Base-by-base conservation (phyloP, 192 early-diverging fungal species). In the Coemansia sp. region DNA sequence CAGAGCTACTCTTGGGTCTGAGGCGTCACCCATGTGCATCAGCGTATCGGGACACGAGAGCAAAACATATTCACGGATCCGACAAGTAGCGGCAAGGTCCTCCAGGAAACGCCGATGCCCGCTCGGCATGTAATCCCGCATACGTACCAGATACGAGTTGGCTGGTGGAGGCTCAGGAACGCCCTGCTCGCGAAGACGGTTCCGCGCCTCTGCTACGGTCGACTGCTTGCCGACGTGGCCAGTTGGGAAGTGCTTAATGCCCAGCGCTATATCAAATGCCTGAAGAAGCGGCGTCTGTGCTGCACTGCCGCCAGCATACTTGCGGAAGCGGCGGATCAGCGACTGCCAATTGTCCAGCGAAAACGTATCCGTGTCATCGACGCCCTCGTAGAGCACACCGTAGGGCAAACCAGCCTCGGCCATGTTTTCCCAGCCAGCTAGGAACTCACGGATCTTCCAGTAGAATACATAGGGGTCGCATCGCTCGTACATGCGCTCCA, bases 391-490 rank as follows among this genome's bases (percentile, higher is more conserved):
- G 22, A 95, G 87, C 10, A 99, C 78, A n/a, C 97, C 97, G 44
- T 91, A 69, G 2, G 94, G 94, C 62, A 98, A 73, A 13, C 92
- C 90, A 41, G 90, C 91, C 68, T 92, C 90, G n/a, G 89, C 89
- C 88, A 94, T 93, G 80, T 92, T 92, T 66, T 95, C 91, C 93
- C 95, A 97, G 8, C 95, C 97, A 18, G 93, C 92, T 66, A 95
- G 77, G 79, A 92, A 99, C 33, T 92, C 91, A 62, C 95, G 88
- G 68, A 96, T 92, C 68, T 96, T 94, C 88, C 92, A 90, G 77
- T 95, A 97, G 79, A 99, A 99, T 39, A 97, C 90, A 71, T 95
- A 92, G 5, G 97, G 94, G 75, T 97, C 96, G 71, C 93, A 95
- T 72, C 91, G 91, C 76, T 97, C 96, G 79, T 92, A 95, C 94